Base-by-base conservation (phyloP, 1,284 basidiomycete species). In the Termitomyces sp. region DNA sequence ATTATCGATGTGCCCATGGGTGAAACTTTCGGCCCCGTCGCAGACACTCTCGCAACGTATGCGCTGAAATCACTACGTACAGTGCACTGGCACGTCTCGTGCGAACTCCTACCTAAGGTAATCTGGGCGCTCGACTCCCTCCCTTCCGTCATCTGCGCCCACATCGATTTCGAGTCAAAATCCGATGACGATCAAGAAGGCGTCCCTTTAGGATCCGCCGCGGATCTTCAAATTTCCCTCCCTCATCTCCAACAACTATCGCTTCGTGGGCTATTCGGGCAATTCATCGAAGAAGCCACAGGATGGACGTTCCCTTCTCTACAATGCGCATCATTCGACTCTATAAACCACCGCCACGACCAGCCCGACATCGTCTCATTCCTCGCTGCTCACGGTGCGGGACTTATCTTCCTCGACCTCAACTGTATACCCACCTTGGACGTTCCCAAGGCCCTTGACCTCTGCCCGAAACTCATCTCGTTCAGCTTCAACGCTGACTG, bases 401-500 rank as follows among this genome's bases (percentile, higher is more conserved):
- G 71, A 10, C 78, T 90, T 19, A 73, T 77, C 38, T 80, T 79
- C 66, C 79, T 90, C 51, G 86, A 88, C 65, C 64, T 89, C 13
- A 76, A 86, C 62, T 77, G 78, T 58, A 76, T 81, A 33, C 78
- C 80, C 2, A 61, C 71, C 0, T 69, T 86, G 28, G 79, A 85
- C 54, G 70, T 87, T 3, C 68, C 79, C 1, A 70, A 71, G 21
- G 78, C 85, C 55, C 76, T 90, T 19, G 80, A 82, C 24, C 68
- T 81, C 4, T 89, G 86, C 60, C 84, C 85, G 0, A 66, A 73
- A 51, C 77, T 90, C 34, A 70, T 66, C 15, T 78, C 80, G 0
- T 82, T 90, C 64, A 74, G 77, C 19, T 89, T 90, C 72, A 89
- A 87, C 62, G 79, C 77, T 12, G 88, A 90, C 65, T 89, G 88